These are phyloP conservation scores for Antitrichia curtipendula DNA, from an alignment of 225 moss, liverwort and hornwort species.

Conservation along the genomic window DNA sequence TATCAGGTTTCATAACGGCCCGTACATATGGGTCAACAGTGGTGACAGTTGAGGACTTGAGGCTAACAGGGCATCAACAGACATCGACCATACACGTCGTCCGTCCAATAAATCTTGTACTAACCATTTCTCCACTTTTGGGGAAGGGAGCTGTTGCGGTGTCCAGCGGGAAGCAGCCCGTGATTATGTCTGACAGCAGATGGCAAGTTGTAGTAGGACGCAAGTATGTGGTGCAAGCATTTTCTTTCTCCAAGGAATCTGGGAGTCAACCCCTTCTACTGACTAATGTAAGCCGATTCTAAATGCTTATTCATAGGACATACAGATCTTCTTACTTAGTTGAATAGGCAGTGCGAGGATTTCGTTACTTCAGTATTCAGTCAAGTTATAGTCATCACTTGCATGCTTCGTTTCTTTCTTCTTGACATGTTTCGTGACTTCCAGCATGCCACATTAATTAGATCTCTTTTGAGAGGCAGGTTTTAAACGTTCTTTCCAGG, in stretches of 20 bases:
- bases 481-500: neutral
- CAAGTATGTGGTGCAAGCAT: conserved; percentile 83
- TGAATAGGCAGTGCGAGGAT: neutral
- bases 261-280: conserved; percentile 68
- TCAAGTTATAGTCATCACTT: neutral
- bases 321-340: neutral
- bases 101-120: conserved; percentile 59
- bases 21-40: conserved; percentile 69
- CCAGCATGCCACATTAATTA: neutral
- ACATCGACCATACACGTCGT: conserved; percentile 81
- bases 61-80: conserved; percentile 82
- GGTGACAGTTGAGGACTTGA: conserved; percentile 71
- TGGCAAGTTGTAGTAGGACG: conserved; percentile 92
- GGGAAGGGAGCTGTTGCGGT: conserved; percentile 38
- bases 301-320: neutral
- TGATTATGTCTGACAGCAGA: conserved; percentile 44
- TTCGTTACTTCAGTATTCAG: neutral
- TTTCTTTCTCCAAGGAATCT: conserved; percentile 71
- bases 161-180: conserved; percentile 30
- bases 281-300: conserved; percentile 43
- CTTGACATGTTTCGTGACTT: neutral
- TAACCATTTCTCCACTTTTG: conserved; percentile 57
- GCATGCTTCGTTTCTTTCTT: neutral
- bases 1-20: conserved; percentile 51
- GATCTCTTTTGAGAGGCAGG: neutral